These are phyloP conservation scores for Fonsecaea multimorphosa DNA, from an alignment of 2,329 filamentous ascomycete species.

Conservation along the genomic window DNA sequence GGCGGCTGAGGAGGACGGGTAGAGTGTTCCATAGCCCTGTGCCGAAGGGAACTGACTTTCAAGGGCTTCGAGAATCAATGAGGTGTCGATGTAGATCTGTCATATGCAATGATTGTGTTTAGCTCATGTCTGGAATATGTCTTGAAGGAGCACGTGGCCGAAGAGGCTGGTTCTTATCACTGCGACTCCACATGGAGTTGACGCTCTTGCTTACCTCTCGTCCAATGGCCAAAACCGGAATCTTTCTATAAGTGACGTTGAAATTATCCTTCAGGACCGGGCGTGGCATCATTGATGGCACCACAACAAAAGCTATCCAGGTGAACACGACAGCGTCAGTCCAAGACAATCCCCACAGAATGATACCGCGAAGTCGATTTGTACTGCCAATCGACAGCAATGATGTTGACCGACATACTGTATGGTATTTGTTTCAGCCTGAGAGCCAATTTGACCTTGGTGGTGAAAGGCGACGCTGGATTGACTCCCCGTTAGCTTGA, in stretches of 20 bases:
- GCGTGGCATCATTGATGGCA: slow-evolving; percentile 67
- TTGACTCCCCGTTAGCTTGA: background rate
- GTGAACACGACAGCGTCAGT: background rate
- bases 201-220: slow-evolving; percentile 50
- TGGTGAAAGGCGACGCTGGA: slow-evolving; percentile 36
- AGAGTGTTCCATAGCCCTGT: slow-evolving; percentile 28
- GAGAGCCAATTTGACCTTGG: slow-evolving; percentile 34
- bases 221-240: slow-evolving; percentile 70
- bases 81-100: slow-evolving; percentile 38
- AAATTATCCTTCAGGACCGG: slow-evolving; percentile 64
- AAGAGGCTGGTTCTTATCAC: background rate
- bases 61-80: slow-evolving; percentile 33
- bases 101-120: background rate
- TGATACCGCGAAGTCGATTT: background rate
- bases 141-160: background rate
- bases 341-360: background rate
- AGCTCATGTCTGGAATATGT: background rate
- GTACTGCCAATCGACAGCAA: too few relatives aligned
- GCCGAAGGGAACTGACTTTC: slow-evolving; percentile 28
- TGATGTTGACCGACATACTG: slow-evolving; percentile 18
- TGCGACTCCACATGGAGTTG: background rate
- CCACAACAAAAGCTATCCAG: slow-evolving; percentile 33
- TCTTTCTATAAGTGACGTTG: slow-evolving; percentile 71
- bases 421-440: slow-evolving; percentile 36
- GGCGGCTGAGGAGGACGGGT: slow-evolving; percentile 16